Evolutionary conservation across 2,329 filamentous ascomycete species (phyloP), one percentile per base, ranked within the genome.

Genomic region (Xylaria hypoxylon): DNA sequence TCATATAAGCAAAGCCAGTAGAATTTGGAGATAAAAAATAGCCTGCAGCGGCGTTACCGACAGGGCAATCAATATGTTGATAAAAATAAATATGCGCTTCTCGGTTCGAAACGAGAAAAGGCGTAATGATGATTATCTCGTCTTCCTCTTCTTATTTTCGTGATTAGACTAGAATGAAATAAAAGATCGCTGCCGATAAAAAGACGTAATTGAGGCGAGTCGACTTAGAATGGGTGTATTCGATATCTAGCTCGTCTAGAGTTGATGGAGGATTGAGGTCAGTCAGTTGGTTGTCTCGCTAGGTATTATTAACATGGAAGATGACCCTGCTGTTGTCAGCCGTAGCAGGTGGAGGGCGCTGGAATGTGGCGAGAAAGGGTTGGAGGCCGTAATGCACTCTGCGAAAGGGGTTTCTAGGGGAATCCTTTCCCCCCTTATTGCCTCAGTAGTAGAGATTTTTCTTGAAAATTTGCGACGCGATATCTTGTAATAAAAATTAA

Each of bases 1-100:
- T 31, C 10, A 52, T 57, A 15, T 8, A 59, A 48, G 22, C 48
- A 52, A 57, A 42, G 33, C 35, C 24, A 28, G 38, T 10, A 48
- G 35, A 53, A 38, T 35, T 58, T 53, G 45, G 59, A 51, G 44
- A 59, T 53, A 59, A 38, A 53, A n/a, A 59, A 62, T n/a, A n/a
- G 40, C 52, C 24, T 57, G 61, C 57, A 53, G 57, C 55, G 56
- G 61, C 55, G 55, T 59, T 40, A 22, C 59, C 59, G 59, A 67
- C 6, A 42, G 22, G 19, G 22, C 13, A 28, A 55, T 22, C 13
- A 28, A 55, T 22, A n/a, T 42, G 15, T 38, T 10, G 35, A 4
- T 11, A 15, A 11, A 15, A 53, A 51, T 11, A 28, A 19, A 28
- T 47, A 26, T 19, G 28, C 28, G 19, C 48, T 22, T 45, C 24